These are phyloP conservation scores for Thalassiosira mediterranea DNA, from an alignment of 352 stramenopile species.

Conservation along the genomic window DNA sequence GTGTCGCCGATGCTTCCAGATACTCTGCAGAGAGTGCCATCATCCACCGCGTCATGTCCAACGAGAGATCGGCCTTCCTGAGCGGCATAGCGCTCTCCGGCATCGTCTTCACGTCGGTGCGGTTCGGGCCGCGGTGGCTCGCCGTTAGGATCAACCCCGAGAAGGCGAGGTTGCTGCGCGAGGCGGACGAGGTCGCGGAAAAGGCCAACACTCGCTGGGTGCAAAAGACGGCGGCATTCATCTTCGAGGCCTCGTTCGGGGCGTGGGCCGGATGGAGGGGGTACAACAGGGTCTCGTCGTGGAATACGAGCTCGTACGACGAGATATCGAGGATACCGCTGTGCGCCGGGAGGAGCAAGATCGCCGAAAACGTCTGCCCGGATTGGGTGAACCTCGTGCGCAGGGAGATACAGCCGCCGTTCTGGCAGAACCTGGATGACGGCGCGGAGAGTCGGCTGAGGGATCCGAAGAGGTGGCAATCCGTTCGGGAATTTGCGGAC, in stretches of 20 bases:
- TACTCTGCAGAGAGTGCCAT: conserved; percentile 38
- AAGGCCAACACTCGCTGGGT: conserved; percentile 47
- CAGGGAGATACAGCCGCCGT: conserved; percentile 46
- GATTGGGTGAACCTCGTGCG: conserved; percentile 59
- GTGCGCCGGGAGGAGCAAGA: conserved; percentile 44
- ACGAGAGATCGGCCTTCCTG: conserved; percentile 45
- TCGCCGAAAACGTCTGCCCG: conserved; percentile 54
- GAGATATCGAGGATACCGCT: conserved; percentile 58
- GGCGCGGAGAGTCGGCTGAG: conserved; percentile 17
- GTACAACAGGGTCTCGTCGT: conserved; percentile 50
- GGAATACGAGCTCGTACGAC: conserved; percentile 48
- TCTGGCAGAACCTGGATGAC: conserved; percentile 63
- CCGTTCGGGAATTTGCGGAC: conserved; percentile 55
- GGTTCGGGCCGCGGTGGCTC: conserved; percentile 45
- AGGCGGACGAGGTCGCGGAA: conserved; percentile 41
- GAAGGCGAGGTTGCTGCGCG: conserved; percentile 39
- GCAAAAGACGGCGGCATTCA: conserved; percentile 44
- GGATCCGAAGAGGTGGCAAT: conserved; percentile 47
- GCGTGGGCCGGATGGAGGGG: conserved; percentile 47
- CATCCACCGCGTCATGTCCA: conserved; percentile 39
- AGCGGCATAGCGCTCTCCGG: conserved; percentile 42
- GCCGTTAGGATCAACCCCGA: conserved; percentile 38
- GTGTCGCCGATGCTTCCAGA: conserved; percentile 9
- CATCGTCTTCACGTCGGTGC: conserved; percentile 43
- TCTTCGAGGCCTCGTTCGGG: conserved; percentile 49